phyloP scores from a whole-genome alignment of 345 rosid species.

The Populus simonii region DNA sequence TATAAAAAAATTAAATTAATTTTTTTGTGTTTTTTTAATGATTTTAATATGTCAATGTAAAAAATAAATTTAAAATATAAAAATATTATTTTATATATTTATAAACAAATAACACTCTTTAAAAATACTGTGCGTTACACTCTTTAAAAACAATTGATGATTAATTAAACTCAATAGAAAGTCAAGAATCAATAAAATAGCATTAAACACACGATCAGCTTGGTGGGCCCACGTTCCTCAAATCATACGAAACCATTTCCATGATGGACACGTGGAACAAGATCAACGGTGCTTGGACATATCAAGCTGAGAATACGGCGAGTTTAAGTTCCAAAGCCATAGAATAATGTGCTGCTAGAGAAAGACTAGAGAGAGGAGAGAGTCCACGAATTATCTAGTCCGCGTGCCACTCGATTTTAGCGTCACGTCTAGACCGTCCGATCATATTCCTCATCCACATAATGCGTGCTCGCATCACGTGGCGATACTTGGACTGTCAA shows the following conservation, averaged over 20 bases:
- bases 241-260: not conserved
- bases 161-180: not conserved
- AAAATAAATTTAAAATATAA: no score
- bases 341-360: constrained; percentile 32
- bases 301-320: constrained; percentile 37
- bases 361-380: not conserved
- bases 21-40: no score
- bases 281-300: not conserved
- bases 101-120: no score
- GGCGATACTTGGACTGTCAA: constrained; percentile 21
- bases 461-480: constrained; percentile 32
- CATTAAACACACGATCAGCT: not conserved
- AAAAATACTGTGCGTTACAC: no score
- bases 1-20: no score
- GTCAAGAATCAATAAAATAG: not conserved
- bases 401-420: constrained; percentile 54
- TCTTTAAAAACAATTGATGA: no score
- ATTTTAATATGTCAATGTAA: no score
- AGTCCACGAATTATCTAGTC: not conserved
- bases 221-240: not conserved
- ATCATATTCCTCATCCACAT: constrained; percentile 37
- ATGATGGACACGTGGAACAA: constrained; percentile 11
- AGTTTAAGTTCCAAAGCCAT: constrained; percentile 46
- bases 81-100: no score
- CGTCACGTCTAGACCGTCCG: constrained; percentile 37